Evolutionary conservation across 495 filamentous ascomycete species (phyloP).

Genomic region (Penicillium desertorum): DNA sequence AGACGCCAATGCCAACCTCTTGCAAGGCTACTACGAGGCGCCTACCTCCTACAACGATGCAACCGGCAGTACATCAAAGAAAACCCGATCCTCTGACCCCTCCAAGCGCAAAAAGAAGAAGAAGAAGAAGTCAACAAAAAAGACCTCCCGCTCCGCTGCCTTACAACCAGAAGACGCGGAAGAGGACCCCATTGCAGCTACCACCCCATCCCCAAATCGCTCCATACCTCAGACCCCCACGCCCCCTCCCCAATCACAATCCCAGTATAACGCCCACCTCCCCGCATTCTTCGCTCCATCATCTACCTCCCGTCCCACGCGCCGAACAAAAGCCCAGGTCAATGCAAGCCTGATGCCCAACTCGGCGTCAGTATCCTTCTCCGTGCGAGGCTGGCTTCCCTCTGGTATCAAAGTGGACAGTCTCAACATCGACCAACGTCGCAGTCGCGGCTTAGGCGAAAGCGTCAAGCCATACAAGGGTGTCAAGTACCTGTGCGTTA

Average conservation of each 20-base stretch:
- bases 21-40: slow-evolving; percentile 59
- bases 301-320: slow-evolving; percentile 35
- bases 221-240: slow-evolving; percentile 34
- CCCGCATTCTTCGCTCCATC: slow-evolving; percentile 29
- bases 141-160: slow-evolving; percentile 31
- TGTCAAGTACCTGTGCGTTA: slow-evolving; percentile 94
- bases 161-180: slow-evolving; percentile 33
- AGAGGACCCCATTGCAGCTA: slow-evolving; percentile 16
- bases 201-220: slow-evolving; percentile 23
- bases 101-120: slow-evolving; percentile 43
- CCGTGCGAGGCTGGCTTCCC: slow-evolving; percentile 89
- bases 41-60: slow-evolving; percentile 39
- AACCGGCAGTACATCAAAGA: slow-evolving; percentile 23
- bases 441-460: slow-evolving; percentile 82
- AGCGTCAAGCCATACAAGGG: slow-evolving; percentile 95
- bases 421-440: slow-evolving; percentile 78
- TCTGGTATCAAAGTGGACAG: slow-evolving; percentile 94
- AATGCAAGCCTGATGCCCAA: slow-evolving; percentile 89
- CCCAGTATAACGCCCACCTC: slow-evolving; percentile 16
- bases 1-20: slow-evolving; percentile 42
- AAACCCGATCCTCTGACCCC: slow-evolving; percentile 27
- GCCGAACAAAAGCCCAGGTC: slow-evolving; percentile 56
- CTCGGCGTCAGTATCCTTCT: slow-evolving; percentile 83
- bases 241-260: slow-evolving; percentile 18
- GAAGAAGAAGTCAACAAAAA: slow-evolving; percentile 44